Base-by-base conservation (phyloP, 1,139 yeast genomes). In the Yamadazyma taylorii region DNA sequence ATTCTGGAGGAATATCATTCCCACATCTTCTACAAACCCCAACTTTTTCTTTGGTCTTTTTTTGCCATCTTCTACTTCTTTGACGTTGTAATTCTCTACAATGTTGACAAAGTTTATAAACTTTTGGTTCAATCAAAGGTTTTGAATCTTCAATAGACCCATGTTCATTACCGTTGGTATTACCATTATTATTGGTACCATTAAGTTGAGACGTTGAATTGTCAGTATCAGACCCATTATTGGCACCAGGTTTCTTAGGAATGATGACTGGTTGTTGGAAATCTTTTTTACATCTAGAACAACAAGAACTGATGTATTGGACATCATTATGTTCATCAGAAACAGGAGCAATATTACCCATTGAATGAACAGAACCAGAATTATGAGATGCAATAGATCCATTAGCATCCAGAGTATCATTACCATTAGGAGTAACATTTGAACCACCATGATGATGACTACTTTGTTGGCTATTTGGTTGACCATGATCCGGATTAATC, bases 21-120 rank as follows among this genome's bases (percentile, higher is more conserved):
- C 84, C 86, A 62, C 87, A 81, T 33, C 87, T 60, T 37, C 83
- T 68, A 50, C 87, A 81, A 3, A 78, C 81, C 5, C 85, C 85
- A 22, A 65, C 69, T 48, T 76, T 79, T 47, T 72, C 73, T 49
- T 76, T 78, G 4, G 84, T 79, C 46, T 73, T 74, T 53, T 66
- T 63, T 50, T 80, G 85, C 86, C 86, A 80, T 42, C 84, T 63
- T 41, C 82, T 63, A 11, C 80, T 72, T 41, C 86, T 58, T 52
- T 78, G 79, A 36, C 86, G 60, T 54, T 81, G 87, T 37, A 79
- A 58, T 37, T 75, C 80, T 29, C 86, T 68, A 50, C 87, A 81
- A 51, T 79, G 85, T 31, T 73, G 75, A 51, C 87, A 81, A 38
- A 79, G 60, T 53, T 78, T 78, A 60, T 60, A 80, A 8, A 64